Conservation (phyloP, 768 basidiomycete species). For the Mycena sanguinolenta region DNA sequence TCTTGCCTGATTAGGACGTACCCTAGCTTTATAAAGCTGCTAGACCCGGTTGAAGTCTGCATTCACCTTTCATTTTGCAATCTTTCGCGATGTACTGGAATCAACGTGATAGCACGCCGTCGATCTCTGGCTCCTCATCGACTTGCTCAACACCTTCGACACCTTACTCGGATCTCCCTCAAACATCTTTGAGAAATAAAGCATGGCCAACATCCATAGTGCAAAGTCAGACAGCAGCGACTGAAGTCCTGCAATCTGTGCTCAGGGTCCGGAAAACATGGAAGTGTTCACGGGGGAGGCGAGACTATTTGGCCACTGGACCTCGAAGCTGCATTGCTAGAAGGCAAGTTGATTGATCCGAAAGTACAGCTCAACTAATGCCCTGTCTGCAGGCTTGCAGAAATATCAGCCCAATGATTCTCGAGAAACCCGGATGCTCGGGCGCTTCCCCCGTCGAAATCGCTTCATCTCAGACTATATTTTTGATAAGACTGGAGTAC, state of each 20-base stretch:
- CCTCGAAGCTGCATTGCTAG: slow-evolving; percentile 81
- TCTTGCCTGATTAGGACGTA: background rate
- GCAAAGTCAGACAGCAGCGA: slow-evolving; percentile 52
- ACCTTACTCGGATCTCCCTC: slow-evolving; percentile 19
- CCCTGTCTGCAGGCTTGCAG: slow-evolving; percentile 53
- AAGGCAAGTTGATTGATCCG: slow-evolving; percentile 60
- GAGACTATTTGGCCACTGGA: slow-evolving; percentile 86
- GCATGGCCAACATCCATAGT: slow-evolving; percentile 8
- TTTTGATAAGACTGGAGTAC: slow-evolving; percentile 71
- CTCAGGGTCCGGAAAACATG: slow-evolving; percentile 78
- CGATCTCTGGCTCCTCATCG: slow-evolving; percentile 7
- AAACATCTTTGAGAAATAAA: background rate
- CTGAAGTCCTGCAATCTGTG: slow-evolving; percentile 75
- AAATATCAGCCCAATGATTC: slow-evolving; percentile 64
- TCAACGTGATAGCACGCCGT: slow-evolving; percentile 13
- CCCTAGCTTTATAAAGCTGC: slow-evolving; percentile 8
- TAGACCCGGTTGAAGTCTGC: background rate
- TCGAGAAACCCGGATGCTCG: slow-evolving; percentile 61
- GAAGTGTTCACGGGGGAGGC: slow-evolving; percentile 77
- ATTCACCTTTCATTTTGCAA: background rate
- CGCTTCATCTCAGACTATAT: slow-evolving; percentile 74
- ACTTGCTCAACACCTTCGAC: slow-evolving; percentile 21
- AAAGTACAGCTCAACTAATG: background rate
- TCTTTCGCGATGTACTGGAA: slow-evolving; percentile 25
- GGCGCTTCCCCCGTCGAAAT: slow-evolving; percentile 72